A percentile compares a stretch with the other conserved stretches of the same genome.
These are phyloP conservation scores for Talinum fruticosum DNA, from an alignment of 148 eudicot species.

Conservation along the genomic window DNA sequence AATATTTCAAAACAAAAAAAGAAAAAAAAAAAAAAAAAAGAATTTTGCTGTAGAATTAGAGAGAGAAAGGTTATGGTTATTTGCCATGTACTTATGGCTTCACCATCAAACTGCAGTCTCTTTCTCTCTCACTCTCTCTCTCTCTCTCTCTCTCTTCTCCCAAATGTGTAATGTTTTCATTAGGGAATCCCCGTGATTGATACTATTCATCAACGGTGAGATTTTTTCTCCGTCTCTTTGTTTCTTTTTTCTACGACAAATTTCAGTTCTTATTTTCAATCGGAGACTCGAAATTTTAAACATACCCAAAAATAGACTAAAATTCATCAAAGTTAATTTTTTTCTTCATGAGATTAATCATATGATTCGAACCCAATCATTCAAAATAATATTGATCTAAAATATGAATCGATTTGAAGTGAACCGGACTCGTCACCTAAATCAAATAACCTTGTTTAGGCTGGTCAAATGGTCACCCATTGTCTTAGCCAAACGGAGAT, in stretches of 20 bases:
- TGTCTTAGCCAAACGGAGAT: no score
- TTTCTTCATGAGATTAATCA: no score
- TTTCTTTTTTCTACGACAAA: neutral
- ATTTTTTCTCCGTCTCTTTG: conserved; percentile 29
- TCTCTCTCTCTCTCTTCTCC: neutral
- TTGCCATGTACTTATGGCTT: conserved; percentile 31
- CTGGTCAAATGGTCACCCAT: no score
- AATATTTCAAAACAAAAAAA: neutral
- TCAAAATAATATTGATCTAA: no score
- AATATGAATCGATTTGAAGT: no score
- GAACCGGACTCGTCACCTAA: no score
- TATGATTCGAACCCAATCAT: no score
- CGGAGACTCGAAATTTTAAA: no score
- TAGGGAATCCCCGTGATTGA: conserved; percentile 49
- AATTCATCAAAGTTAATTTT: no score
- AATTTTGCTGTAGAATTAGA: conserved; percentile 2
- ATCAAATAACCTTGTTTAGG: no score
- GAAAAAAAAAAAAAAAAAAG: neutral
- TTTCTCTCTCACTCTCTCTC: no score
- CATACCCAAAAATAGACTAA: no score
- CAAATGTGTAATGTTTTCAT: conserved; percentile 16
- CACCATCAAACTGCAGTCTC: conserved; percentile 13
- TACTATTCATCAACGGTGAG: conserved; percentile 45
- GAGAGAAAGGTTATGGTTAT: conserved; percentile 27
- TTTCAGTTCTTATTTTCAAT: neutral